Percentiles rank a stretch among this genome's conserved stretches.
Conservation (phyloP, 2,329 filamentous ascomycete genomes). For the Trichoderma sp. region DNA sequence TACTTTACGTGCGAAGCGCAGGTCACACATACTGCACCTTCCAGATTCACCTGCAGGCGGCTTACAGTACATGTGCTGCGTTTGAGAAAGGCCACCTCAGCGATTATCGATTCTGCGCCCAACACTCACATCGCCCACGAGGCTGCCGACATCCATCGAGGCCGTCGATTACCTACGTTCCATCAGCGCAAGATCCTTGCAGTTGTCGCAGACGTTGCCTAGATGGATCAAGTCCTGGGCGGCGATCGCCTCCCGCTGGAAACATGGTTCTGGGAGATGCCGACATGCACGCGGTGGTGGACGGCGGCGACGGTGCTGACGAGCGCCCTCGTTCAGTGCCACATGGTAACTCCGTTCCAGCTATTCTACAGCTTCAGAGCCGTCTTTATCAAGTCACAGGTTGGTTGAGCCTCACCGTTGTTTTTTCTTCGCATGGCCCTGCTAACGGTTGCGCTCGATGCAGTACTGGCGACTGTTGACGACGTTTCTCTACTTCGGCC, state of each 20-base stretch:
- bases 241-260: constrained; percentile 77
- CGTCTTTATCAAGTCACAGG: constrained; percentile 90
- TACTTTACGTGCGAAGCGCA: background rate
- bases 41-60: background rate
- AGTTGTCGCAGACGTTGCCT: background rate
- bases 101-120: background rate
- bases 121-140: constrained; percentile 1
- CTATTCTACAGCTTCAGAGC: constrained; percentile 95
- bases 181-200: background rate
- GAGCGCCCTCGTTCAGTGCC: constrained; percentile 88
- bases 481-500: constrained; percentile 96
- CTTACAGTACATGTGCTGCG: constrained; percentile 3
- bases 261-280: constrained; percentile 99
- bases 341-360: constrained; percentile 89
- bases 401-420: constrained; percentile 46
- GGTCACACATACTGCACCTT: background rate
- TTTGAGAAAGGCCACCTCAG: constrained; percentile 20
- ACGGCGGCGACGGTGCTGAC: constrained; percentile 88
- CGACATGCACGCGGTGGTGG: constrained; percentile 94
- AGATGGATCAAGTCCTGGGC: constrained; percentile 63
- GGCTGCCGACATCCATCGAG: background rate
- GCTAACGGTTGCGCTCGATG: constrained; percentile 13
- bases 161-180: background rate
- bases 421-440: constrained; percentile 25
- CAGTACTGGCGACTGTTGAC: constrained; percentile 97